Conservation (phyloP, 805 yeast genomes). For the Myxozyma vanderwaltii region DNA sequence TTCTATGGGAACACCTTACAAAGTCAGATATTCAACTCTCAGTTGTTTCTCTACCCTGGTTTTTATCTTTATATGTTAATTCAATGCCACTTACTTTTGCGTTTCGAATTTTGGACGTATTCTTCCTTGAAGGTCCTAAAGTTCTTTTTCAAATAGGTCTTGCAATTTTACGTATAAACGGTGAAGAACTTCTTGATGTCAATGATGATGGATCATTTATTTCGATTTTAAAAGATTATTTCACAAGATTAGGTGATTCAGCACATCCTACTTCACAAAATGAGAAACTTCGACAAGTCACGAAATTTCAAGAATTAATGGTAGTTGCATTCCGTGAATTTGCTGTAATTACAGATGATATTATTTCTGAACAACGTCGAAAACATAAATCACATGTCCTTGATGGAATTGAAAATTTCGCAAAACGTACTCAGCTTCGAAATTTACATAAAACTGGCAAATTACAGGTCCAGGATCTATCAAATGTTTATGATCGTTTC, state of each 20-base stretch:
- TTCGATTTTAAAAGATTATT: slow-evolving; percentile 79
- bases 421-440: slow-evolving; percentile 86
- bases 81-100: slow-evolving; percentile 96
- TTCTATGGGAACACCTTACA: slow-evolving; percentile 78
- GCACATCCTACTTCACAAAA: slow-evolving; percentile 74
- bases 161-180: slow-evolving; percentile 86
- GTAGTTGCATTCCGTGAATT: slow-evolving; percentile 94
- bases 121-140: slow-evolving; percentile 85
- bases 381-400: slow-evolving; percentile 75
- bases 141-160: slow-evolving; percentile 90
- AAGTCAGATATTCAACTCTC: slow-evolving; percentile 85
- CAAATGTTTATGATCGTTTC: slow-evolving; percentile 80
- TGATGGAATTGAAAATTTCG: slow-evolving; percentile 84
- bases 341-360: slow-evolving; percentile 71
- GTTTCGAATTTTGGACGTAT: slow-evolving; percentile 84
- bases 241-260: slow-evolving; percentile 65
- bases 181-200: slow-evolving; percentile 74
- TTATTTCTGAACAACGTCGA: slow-evolving; percentile 67
- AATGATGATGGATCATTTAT: slow-evolving; percentile 93
- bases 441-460: slow-evolving; percentile 75
- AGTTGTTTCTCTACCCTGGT: slow-evolving; percentile 96
- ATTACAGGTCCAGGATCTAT: slow-evolving; percentile 58
- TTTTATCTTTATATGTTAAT: slow-evolving; percentile 81
- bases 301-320: slow-evolving; percentile 85
- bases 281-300: slow-evolving; percentile 63